Conservation (phyloP, 225 moss, liverwort and hornwort species). For the Bryum argenteum region DNA sequence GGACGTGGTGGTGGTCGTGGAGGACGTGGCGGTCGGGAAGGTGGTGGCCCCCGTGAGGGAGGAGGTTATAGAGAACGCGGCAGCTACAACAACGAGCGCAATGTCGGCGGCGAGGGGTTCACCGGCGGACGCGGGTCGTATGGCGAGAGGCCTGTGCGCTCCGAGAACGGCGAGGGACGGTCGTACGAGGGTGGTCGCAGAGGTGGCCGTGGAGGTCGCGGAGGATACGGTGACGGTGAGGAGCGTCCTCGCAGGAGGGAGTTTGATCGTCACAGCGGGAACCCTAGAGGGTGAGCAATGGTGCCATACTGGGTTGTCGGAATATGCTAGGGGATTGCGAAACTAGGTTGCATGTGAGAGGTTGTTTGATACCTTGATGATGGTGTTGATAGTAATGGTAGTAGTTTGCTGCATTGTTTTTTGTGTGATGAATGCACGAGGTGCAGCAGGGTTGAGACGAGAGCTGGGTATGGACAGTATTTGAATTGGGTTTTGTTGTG, state of each 20-base stretch:
- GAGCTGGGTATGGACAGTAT: slow-evolving; percentile 5
- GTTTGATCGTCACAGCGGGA: slow-evolving; percentile 87
- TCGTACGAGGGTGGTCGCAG: slow-evolving; percentile 55
- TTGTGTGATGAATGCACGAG: slow-evolving; percentile 5
- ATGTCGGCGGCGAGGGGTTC: slow-evolving; percentile 47
- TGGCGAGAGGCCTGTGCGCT: slow-evolving; percentile 48
- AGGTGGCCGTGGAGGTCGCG: slow-evolving; percentile 56
- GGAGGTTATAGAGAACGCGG: slow-evolving; percentile 57
- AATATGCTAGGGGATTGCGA: too few species aligned
- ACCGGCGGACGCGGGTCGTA: slow-evolving; percentile 42
- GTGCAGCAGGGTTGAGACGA: slow-evolving; percentile 16
- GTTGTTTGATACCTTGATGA: too few species aligned
- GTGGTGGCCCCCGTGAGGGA: slow-evolving; percentile 40
- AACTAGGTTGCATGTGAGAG: too few species aligned
- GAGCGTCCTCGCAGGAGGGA: slow-evolving; percentile 79
- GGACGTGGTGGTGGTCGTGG: slow-evolving; percentile 59
- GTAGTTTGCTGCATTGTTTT: neutral
- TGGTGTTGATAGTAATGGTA: neutral
- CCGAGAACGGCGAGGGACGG: slow-evolving; percentile 68
- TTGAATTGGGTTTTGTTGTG: slow-evolving; percentile 27
- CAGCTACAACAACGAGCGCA: slow-evolving; percentile 54
- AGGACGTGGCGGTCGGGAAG: slow-evolving; percentile 44
- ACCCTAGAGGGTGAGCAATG: slow-evolving; percentile 64
- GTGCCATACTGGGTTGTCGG: neutral
- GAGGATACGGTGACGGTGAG: slow-evolving; percentile 53